Evolutionary conservation across 306 rosid genomes (phyloP), one percentile per base, ranked within the genome.

Genomic region (Malus asiatica): DNA sequence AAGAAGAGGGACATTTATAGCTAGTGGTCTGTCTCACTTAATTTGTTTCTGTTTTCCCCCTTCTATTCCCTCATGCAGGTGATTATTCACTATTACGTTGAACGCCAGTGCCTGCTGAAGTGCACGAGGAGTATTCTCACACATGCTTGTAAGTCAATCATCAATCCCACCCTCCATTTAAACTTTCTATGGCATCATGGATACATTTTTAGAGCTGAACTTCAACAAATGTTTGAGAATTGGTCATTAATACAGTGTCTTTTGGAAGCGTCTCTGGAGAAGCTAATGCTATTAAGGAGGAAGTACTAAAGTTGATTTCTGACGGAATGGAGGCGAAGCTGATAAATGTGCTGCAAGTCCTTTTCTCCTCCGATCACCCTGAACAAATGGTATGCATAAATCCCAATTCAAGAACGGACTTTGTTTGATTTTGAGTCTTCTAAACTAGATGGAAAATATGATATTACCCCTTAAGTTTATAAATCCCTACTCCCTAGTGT

Each of bases 71-170:
- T 75, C 66, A 53, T 84, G 85, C 75, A 94, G 98, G 77, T 85
- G 74, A 69, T 86, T 29, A 85, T 94, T 81, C 87, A 92, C 72
- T 94, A 91, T 85, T 90, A 91, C 81, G 86, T 81, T 82, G 98
- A 94, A 84, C 86, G 98, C 5, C 98, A 94, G 74, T 94, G 96
- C 91, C 79, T 94, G 87, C 90, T 94, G 81, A 94, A 94, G 73
- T 94, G 98, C 84, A 85, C 90, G 73, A 87, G 96, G 80, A 85
- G 87, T 79, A 86, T 94, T 79, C 87, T 94, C 80, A 76, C 89
- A 88, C 93, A 89, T 70, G 89, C 96, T 76, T 75, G 98, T 94
- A 89, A 90, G 98, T 87, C 40, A 65, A 70, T 77, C 59, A 12
- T 68, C 74, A 68, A 20, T 23, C 2, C 58, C 25, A 55, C 61